These are phyloP conservation scores for Alternaria alternata DNA, from an alignment of 2,329 filamentous ascomycete genomes.

Conservation along the genomic window DNA sequence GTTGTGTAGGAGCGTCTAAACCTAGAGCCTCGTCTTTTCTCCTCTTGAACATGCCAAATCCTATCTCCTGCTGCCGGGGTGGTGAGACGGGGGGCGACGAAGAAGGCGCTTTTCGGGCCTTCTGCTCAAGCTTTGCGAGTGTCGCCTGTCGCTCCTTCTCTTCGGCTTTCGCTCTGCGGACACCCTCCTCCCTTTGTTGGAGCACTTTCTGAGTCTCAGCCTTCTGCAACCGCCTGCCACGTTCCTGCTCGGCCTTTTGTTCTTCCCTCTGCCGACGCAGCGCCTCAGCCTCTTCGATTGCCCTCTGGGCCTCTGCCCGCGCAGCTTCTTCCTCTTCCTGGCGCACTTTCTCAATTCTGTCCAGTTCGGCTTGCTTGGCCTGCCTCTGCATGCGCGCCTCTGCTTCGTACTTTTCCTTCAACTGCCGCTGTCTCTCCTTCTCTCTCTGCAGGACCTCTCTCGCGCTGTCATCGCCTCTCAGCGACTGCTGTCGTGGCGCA, in stretches of 20 bases:
- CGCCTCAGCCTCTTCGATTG: conserved; percentile 41
- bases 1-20: conserved; percentile 26
- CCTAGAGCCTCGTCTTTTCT: conserved; percentile 43
- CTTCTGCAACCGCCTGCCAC: conserved; percentile 43
- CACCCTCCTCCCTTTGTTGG: conserved; percentile 43
- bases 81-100: conserved; percentile 40
- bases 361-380: conserved; percentile 42
- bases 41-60: conserved; percentile 45
- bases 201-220: conserved; percentile 36
- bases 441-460: conserved; percentile 44
- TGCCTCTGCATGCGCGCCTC: conserved; percentile 43
- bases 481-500: conserved; percentile 27
- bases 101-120: conserved; percentile 27
- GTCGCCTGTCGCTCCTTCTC: conserved; percentile 36
- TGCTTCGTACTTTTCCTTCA: conserved; percentile 43
- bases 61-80: conserved; percentile 40
- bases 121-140: conserved; percentile 35
- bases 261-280: conserved; percentile 42
- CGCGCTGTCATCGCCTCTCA: conserved; percentile 43
- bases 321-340: conserved; percentile 43
- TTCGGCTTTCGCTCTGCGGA: conserved; percentile 30
- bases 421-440: conserved; percentile 39
- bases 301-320: conserved; percentile 33
- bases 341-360: conserved; percentile 35
- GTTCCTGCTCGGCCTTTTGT: conserved; percentile 43